Evolutionary conservation across 208 protist species (phyloP).

Genomic region (Zelonia costaricensis): DNA sequence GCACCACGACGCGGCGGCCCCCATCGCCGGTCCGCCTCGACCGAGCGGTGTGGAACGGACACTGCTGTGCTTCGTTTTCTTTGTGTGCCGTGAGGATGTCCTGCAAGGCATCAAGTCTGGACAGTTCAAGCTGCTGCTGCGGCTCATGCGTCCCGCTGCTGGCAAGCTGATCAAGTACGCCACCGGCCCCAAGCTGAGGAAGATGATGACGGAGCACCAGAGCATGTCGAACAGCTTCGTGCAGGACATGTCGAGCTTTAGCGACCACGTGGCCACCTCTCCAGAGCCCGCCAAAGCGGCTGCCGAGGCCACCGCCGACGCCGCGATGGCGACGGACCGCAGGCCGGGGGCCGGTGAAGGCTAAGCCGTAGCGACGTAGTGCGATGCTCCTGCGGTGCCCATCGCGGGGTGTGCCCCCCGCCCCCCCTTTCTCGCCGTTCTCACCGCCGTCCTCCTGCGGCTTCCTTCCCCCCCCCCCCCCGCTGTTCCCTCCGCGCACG

Average conservation of each 20-base stretch:
- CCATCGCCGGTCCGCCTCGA: neutral
- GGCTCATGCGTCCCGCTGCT: slow-evolving; percentile 27
- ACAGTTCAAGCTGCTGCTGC: slow-evolving; percentile 33
- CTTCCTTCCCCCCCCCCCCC: neutral
- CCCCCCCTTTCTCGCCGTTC: neutral
- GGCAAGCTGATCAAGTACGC: slow-evolving; percentile 67
- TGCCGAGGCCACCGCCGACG: neutral
- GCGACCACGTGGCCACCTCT: neutral
- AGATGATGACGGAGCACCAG: slow-evolving; percentile 29
- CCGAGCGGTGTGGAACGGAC: slow-evolving; percentile 4
- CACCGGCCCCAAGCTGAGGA: slow-evolving; percentile 51
- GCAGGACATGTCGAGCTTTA: slow-evolving; percentile 16
- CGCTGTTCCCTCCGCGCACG: no score
- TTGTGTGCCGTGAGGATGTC: slow-evolving; percentile 66
- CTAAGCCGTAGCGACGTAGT: no score
- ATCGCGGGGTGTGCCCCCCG: neutral
- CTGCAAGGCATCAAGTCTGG: slow-evolving; percentile 32
- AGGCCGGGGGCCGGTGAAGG: no score
- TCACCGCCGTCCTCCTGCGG: neutral
- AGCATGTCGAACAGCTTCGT: slow-evolving; percentile 26
- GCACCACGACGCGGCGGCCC: no score
- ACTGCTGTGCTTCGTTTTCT: slow-evolving; percentile 72
- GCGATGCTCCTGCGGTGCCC: no score
- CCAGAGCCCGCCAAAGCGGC: neutral
- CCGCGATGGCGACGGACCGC: neutral